These are phyloP conservation scores for Coemansia sp. DNA, from an alignment of 192 early-diverging fungal genomes.

Conservation along the genomic window DNA sequence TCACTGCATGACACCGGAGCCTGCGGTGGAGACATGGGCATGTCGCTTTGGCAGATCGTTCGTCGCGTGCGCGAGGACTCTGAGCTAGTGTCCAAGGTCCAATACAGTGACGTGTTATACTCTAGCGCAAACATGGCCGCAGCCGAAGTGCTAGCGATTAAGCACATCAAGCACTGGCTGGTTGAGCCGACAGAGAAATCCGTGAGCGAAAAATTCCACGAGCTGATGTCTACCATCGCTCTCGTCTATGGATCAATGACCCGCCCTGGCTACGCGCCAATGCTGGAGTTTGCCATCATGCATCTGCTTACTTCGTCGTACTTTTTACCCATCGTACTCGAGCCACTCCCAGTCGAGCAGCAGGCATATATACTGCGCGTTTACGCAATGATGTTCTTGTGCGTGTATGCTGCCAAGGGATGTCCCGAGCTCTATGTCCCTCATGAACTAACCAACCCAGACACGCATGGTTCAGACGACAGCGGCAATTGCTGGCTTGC, in stretches of 20 bases:
- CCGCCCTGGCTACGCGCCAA: slow-evolving; percentile 17
- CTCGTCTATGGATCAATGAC: slow-evolving; percentile 38
- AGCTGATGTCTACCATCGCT: slow-evolving; percentile 34
- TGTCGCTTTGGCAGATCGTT: slow-evolving; percentile 39
- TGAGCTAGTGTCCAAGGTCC: slow-evolving; percentile 11
- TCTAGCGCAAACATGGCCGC: not conserved
- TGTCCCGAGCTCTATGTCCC: slow-evolving; percentile 39
- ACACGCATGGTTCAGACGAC: slow-evolving; percentile 4
- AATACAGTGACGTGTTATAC: not conserved
- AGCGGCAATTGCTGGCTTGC: slow-evolving; percentile 45
- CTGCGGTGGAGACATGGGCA: not conserved
- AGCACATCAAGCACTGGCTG: slow-evolving; percentile 45
- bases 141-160: slow-evolving; percentile 10
- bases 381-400: slow-evolving; percentile 24
- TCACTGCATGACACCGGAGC: slow-evolving; percentile 2
- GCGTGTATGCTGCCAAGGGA: slow-evolving; percentile 37
- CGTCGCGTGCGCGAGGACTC: slow-evolving; percentile 31
- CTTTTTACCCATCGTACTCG: slow-evolving; percentile 48
- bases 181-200: slow-evolving; percentile 26
- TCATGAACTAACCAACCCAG: slow-evolving; percentile 20
- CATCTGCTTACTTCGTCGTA: slow-evolving; percentile 56
- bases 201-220: slow-evolving; percentile 35
- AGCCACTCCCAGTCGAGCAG: slow-evolving; percentile 35
- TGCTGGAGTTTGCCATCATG: slow-evolving; percentile 37
- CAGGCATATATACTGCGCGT: slow-evolving; percentile 43